These are phyloP conservation scores for Pichia thaimueangensis DNA, from an alignment of 805 yeast species.

Conservation along the genomic window DNA sequence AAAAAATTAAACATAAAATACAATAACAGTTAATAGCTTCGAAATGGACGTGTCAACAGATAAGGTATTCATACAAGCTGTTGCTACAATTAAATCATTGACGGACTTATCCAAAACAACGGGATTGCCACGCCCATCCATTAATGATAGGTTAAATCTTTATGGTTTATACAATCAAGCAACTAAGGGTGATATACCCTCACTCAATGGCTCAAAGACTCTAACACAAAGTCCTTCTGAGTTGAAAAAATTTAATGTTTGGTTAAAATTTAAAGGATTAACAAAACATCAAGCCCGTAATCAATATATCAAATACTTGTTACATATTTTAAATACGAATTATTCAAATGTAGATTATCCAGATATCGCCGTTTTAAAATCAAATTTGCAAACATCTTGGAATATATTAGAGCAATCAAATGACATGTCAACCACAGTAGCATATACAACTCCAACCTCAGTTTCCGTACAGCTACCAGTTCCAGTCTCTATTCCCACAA, in stretches of 20 bases:
- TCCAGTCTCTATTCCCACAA: too few relatives aligned
- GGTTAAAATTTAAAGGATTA: constrained; percentile 71
- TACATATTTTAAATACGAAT: constrained; percentile 65
- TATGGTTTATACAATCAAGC: constrained; percentile 88
- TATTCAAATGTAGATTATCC: constrained; percentile 51
- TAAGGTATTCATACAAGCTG: constrained; percentile 74
- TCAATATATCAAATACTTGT: constrained; percentile 56
- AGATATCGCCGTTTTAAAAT: constrained; percentile 43
- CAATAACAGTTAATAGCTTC: too few relatives aligned
- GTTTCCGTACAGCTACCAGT: too few relatives aligned
- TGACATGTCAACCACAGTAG: too few relatives aligned
- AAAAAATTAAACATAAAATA: too few relatives aligned
- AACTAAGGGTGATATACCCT: constrained; percentile 77
- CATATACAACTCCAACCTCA: not conserved
- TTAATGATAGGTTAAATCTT: constrained; percentile 56
- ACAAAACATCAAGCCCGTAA: constrained; percentile 67
- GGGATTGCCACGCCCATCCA: constrained; percentile 69
- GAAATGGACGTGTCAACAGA: constrained; percentile 1
- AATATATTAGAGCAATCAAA: constrained; percentile 48
- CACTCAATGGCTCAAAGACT: constrained; percentile 57
- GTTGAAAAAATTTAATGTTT: constrained; percentile 77
- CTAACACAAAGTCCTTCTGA: constrained; percentile 53
- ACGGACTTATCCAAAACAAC: constrained; percentile 59
- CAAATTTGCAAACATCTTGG: constrained; percentile 68
- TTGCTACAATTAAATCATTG: constrained; percentile 67